Evolutionary conservation across 768 basidiomycete species (phyloP).

Genomic region (Mycena rebaudengoi): DNA sequence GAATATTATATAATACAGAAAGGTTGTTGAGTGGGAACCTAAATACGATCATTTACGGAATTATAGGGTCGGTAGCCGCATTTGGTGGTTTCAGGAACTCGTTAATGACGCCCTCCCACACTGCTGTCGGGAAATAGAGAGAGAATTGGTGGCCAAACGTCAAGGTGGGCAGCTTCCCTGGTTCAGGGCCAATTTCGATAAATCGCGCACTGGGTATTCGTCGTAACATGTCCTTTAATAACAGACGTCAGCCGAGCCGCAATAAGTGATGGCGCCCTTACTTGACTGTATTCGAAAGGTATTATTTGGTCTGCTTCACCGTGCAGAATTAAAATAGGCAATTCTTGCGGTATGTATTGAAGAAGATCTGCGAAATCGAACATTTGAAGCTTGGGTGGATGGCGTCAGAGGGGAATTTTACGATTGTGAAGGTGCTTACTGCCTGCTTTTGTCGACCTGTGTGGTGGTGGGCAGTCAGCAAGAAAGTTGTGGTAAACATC

Average conservation of each 20-base stretch:
- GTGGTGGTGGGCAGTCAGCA: neutral
- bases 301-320: slow-evolving; percentile 48
- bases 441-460: slow-evolving; percentile 28
- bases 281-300: slow-evolving; percentile 43
- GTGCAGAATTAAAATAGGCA: slow-evolving; percentile 51
- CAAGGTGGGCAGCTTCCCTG: slow-evolving; percentile 45
- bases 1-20: too few relatives aligned
- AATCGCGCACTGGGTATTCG: slow-evolving; percentile 41
- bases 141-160: slow-evolving; percentile 51
- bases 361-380: slow-evolving; percentile 42
- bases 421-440: too few relatives aligned
- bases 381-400: slow-evolving; percentile 39
- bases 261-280: slow-evolving; percentile 4
- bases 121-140: slow-evolving; percentile 46
- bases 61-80: too few relatives aligned
- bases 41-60: too few relatives aligned
- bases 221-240: slow-evolving; percentile 37
- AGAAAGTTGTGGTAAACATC: neutral
- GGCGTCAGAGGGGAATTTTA: neutral
- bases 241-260: neutral
- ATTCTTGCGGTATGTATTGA: slow-evolving; percentile 36
- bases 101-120: slow-evolving; percentile 45
- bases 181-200: slow-evolving; percentile 37
- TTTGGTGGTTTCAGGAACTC: slow-evolving; percentile 43
- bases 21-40: too few relatives aligned